Evolutionary conservation across 345 rosid species (phyloP).

Genomic region (Noccaea bulbosa): DNA sequence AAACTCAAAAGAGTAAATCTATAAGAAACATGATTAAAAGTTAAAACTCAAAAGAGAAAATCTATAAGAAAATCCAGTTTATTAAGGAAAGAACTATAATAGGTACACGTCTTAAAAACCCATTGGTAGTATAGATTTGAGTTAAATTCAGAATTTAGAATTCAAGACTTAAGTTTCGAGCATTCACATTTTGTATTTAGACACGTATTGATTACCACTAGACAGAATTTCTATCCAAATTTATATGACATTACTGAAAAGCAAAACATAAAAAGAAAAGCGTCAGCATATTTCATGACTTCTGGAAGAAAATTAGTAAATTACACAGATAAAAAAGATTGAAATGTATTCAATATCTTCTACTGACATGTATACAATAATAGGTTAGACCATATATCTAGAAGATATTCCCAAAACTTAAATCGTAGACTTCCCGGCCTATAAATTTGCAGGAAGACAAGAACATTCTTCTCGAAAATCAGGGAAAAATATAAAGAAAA

Average conservation of each 20-base stretch:
- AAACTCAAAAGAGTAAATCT: neutral
- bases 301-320: conserved; percentile 7
- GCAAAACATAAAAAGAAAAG: neutral
- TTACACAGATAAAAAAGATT: neutral
- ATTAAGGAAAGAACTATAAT: no score
- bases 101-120: no score
- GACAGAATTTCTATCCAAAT: neutral
- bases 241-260: neutral
- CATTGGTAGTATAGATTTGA: no score
- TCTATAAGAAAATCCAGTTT: no score
- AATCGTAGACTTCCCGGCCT: conserved; percentile 16
- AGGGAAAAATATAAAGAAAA: no score
- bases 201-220: neutral
- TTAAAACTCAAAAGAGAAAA: no score
- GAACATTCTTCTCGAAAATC: neutral
- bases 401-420: neutral
- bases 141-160: no score
- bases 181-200: neutral
- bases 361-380: neutral
- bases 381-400: neutral
- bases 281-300: neutral
- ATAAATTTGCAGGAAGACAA: conserved; percentile 21
- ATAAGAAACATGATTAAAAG: no score
- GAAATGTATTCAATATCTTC: neutral
- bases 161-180: neutral